Percentiles rank a stretch among this genome's conserved stretches.
Conservation (phyloP, 169 alveolate genomes). For the Cryptosporidium baileyi region DNA sequence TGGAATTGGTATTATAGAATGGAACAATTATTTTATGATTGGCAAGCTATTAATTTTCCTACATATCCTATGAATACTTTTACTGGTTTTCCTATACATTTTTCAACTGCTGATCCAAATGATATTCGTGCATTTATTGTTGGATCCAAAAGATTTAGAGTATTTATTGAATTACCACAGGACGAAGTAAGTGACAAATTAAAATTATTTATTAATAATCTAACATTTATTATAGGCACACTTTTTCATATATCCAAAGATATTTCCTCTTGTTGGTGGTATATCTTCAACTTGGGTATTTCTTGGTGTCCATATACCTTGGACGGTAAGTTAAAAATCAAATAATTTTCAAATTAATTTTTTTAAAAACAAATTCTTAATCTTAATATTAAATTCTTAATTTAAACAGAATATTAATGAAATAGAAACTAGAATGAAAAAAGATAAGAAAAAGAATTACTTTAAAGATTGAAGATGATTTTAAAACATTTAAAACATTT, state of each 20-base stretch:
- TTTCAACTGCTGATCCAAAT: conserved; percentile 82
- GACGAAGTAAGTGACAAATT: conserved; percentile 73
- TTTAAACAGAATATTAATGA: conserved; percentile 41
- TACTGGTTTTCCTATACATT: conserved; percentile 86
- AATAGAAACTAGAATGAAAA: conserved; percentile 51
- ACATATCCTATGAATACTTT: conserved; percentile 83
- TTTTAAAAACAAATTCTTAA: background rate
- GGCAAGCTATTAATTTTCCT: conserved; percentile 82
- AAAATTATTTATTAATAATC: background rate
- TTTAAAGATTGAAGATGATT: background rate
- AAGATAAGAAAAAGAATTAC: conserved; percentile 38
- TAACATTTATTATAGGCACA: conserved; percentile 9
- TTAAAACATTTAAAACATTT: no score
- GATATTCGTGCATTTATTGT: conserved; percentile 80
- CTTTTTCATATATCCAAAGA: conserved; percentile 65
- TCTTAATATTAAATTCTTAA: background rate
- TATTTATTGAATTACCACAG: conserved; percentile 79
- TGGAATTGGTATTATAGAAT: conserved; percentile 87
- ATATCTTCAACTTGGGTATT: conserved; percentile 76
- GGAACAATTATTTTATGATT: conserved; percentile 80
- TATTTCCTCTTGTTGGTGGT: conserved; percentile 78
- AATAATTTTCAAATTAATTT: background rate
- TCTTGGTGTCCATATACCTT: conserved; percentile 68
- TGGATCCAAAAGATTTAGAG: conserved; percentile 78
- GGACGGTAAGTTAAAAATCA: conserved; percentile 52